These are phyloP conservation scores for Alloascoidea hylecoeti DNA, from an alignment of 805 yeast species.

Conservation along the genomic window DNA sequence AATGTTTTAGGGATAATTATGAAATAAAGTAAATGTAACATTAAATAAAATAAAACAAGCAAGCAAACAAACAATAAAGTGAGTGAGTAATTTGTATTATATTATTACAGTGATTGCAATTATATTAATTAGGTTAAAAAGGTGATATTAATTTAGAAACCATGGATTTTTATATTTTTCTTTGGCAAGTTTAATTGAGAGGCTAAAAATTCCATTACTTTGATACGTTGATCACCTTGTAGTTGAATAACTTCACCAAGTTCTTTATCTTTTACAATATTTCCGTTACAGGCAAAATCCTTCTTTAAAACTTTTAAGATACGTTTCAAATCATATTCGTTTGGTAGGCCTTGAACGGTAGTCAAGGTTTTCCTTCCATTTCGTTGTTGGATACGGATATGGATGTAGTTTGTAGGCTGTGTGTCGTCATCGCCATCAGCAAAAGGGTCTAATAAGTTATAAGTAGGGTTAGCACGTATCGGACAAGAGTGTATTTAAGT, in stretches of 20 bases:
- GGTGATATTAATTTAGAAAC: constrained; percentile 45
- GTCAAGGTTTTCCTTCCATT: constrained; percentile 98
- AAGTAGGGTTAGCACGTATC: not conserved
- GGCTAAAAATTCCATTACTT: constrained; percentile 86
- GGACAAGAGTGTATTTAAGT: constrained; percentile 1
- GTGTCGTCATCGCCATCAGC: constrained; percentile 99
- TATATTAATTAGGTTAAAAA: too few relatives aligned
- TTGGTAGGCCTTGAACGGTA: constrained; percentile 95
- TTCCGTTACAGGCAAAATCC: constrained; percentile 98
- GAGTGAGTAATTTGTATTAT: too few relatives aligned
- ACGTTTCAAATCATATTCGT: constrained; percentile 88
- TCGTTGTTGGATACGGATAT: constrained; percentile 97
- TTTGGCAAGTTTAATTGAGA: constrained; percentile 79
- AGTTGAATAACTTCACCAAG: constrained; percentile 94
- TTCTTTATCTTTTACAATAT: constrained; percentile 91
- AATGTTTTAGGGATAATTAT: too few relatives aligned
- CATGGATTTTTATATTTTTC: constrained; percentile 96
- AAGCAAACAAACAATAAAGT: too few relatives aligned
- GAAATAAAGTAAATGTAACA: too few relatives aligned
- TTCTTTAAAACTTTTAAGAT: constrained; percentile 89
- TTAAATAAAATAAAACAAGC: too few relatives aligned
- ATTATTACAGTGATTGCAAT: too few relatives aligned
- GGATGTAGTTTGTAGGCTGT: constrained; percentile 90
- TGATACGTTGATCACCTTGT: constrained; percentile 98
- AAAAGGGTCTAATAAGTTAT: constrained; percentile 62